These are phyloP conservation scores for Sugiyamaella lignohabitans DNA, from an alignment of 805 yeast genomes.

Conservation along the genomic window DNA sequence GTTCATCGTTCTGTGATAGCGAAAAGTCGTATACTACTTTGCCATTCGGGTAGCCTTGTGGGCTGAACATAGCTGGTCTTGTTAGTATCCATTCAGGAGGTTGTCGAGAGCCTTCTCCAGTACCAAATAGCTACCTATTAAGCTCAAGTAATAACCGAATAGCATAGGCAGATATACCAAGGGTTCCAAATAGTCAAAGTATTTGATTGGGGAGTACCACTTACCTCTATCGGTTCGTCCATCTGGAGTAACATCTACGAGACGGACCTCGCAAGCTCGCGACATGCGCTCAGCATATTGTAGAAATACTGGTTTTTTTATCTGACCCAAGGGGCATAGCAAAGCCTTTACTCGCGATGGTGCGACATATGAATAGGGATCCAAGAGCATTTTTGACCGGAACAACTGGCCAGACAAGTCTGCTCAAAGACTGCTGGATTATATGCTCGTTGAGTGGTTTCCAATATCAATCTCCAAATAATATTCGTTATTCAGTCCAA, in stretches of 20 bases:
- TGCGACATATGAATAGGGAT: constrained; percentile 40
- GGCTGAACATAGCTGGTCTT: constrained; percentile 53
- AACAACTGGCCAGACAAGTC: too few species aligned
- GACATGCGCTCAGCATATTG: constrained; percentile 41
- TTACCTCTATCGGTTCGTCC: constrained; percentile 36
- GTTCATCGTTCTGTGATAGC: constrained; percentile 42
- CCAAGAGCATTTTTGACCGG: constrained; percentile 25
- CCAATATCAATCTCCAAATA: too few species aligned
- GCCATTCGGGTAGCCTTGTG: constrained; percentile 81
- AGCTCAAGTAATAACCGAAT: too few species aligned
- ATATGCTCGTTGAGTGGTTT: too few species aligned
- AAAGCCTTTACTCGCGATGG: constrained; percentile 64
- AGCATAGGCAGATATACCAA: too few species aligned
- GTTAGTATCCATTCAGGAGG: constrained; percentile 8
- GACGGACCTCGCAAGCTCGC: constrained; percentile 53
- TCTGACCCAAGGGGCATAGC: constrained; percentile 58
- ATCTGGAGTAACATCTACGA: constrained; percentile 69
- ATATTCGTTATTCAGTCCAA: too few species aligned
- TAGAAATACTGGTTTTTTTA: constrained; percentile 39
- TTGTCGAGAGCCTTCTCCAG: neutral
- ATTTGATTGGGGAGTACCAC: constrained; percentile 3
- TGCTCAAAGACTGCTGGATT: too few species aligned
- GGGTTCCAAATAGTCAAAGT: neutral
- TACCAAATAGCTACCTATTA: too few species aligned
- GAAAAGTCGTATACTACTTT: constrained; percentile 54